Conservation (phyloP, 1,139 yeast genomes). For the Diutina catenulata region DNA sequence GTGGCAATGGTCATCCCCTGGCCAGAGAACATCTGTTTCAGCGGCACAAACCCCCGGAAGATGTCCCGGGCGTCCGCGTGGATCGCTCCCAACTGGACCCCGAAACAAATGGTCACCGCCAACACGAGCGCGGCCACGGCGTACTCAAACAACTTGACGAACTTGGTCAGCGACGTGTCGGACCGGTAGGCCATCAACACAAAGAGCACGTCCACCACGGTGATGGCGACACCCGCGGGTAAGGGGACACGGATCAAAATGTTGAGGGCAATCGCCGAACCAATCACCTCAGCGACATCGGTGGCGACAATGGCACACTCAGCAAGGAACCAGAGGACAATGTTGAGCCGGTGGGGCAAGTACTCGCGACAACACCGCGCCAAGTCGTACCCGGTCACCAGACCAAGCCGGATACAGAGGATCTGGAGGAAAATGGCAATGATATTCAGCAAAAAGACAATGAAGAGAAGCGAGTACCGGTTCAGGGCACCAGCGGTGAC, state of each 20-base stretch:
- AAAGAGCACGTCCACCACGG: slow-evolving; percentile 60
- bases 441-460: slow-evolving; percentile 1
- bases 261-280: slow-evolving; percentile 76
- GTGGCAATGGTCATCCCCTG: slow-evolving; percentile 64
- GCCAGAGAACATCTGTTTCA: slow-evolving; percentile 46
- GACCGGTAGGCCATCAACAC: slow-evolving; percentile 69
- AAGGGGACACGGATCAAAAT: slow-evolving; percentile 57
- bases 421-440: slow-evolving; percentile 5
- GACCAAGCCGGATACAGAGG: slow-evolving; percentile 1
- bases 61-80: slow-evolving; percentile 32
- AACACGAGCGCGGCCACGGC: slow-evolving; percentile 57
- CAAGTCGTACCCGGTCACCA: slow-evolving; percentile 65
- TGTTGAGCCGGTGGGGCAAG: slow-evolving; percentile 51
- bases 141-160: slow-evolving; percentile 55
- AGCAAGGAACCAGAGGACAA: slow-evolving; percentile 51
- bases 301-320: slow-evolving; percentile 78
- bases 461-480: slow-evolving; percentile 1
- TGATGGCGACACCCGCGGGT: slow-evolving; percentile 67
- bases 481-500: slow-evolving; percentile 5
- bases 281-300: slow-evolving; percentile 79
- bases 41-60: slow-evolving; percentile 64
- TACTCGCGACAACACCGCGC: slow-evolving; percentile 57
- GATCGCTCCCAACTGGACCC: slow-evolving; percentile 35
- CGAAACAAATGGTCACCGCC: slow-evolving; percentile 62
- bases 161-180: slow-evolving; percentile 49